These are phyloP conservation scores for Pyrenochaeta sp. DNA, from an alignment of 2,329 filamentous ascomycete genomes.

Conservation along the genomic window DNA sequence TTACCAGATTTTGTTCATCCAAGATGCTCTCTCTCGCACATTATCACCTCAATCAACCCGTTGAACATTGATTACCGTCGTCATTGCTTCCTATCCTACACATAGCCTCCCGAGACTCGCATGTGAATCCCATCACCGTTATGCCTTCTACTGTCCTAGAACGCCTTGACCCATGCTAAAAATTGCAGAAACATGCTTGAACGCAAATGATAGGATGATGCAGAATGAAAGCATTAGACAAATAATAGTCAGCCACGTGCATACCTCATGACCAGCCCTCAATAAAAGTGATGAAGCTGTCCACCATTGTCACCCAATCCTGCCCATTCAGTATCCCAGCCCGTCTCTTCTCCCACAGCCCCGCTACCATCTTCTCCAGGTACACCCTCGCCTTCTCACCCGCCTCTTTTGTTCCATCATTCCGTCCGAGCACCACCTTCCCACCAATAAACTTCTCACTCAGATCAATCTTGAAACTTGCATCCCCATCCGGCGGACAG, in stretches of 20 bases:
- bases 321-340: slow-evolving; percentile 40
- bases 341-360: slow-evolving; percentile 46
- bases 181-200: slow-evolving; percentile 16
- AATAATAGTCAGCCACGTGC: not conserved
- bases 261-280: slow-evolving; percentile 34
- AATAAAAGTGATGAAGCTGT: slow-evolving; percentile 45
- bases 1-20: not conserved
- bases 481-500: slow-evolving; percentile 47
- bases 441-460: slow-evolving; percentile 48
- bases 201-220: slow-evolving; percentile 7
- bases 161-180: slow-evolving; percentile 7
- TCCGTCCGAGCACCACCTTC: slow-evolving; percentile 41
- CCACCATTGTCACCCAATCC: slow-evolving; percentile 48
- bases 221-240: not conserved
- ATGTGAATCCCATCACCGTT: not conserved
- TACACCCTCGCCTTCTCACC: slow-evolving; percentile 35
- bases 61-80: slow-evolving; percentile 1
- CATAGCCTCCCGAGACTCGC: not conserved
- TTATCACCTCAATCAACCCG: not conserved
- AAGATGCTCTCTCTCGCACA: not conserved
- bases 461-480: slow-evolving; percentile 48
- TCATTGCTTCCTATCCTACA: not conserved
- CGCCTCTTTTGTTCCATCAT: slow-evolving; percentile 44
- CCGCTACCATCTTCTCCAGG: slow-evolving; percentile 33
- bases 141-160: not conserved